Percentiles rank a stretch among this genome's conserved stretches.
Conservation (phyloP, 2,329 filamentous ascomycete genomes). For the Pseudocercospora eumusae region DNA sequence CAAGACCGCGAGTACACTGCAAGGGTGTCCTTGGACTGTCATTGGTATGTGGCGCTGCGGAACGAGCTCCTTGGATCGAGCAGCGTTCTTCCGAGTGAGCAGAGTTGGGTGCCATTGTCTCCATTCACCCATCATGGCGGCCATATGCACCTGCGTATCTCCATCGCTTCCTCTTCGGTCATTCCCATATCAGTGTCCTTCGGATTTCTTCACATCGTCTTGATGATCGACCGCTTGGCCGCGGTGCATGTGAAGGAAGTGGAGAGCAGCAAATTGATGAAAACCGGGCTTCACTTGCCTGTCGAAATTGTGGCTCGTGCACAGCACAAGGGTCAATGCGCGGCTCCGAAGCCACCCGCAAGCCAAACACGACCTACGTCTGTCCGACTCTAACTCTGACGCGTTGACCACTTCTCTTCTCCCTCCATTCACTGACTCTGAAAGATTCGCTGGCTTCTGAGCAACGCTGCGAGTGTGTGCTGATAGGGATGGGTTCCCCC, state of each 20-base stretch:
- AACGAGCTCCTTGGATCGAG: neutral
- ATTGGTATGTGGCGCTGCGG: neutral
- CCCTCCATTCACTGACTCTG: neutral
- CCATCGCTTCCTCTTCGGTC: too few relatives aligned
- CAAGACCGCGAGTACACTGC: neutral
- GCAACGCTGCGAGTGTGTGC: neutral
- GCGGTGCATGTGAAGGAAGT: neutral
- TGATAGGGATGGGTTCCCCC: neutral
- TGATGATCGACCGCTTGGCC: neutral
- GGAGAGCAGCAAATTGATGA: conserved; percentile 1
- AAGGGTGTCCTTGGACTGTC: neutral
- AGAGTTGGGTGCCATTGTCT: neutral
- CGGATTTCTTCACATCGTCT: neutral
- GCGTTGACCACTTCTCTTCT: neutral
- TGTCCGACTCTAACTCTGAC: too few relatives aligned
- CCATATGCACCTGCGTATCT: neutral
- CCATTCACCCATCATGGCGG: neutral
- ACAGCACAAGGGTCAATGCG: neutral
- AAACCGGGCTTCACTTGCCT: conserved; percentile 1
- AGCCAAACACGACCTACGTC: neutral
- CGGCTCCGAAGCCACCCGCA: neutral
- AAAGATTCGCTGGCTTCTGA: neutral
- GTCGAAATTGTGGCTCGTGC: neutral
- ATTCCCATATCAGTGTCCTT: neutral
- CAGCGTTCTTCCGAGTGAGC: neutral